A percentile compares a stretch with the other conserved stretches of the same genome.
These are phyloP conservation scores for Torrubiella hemipterigena DNA, from an alignment of 2,329 filamentous ascomycete species.

Conservation along the genomic window DNA sequence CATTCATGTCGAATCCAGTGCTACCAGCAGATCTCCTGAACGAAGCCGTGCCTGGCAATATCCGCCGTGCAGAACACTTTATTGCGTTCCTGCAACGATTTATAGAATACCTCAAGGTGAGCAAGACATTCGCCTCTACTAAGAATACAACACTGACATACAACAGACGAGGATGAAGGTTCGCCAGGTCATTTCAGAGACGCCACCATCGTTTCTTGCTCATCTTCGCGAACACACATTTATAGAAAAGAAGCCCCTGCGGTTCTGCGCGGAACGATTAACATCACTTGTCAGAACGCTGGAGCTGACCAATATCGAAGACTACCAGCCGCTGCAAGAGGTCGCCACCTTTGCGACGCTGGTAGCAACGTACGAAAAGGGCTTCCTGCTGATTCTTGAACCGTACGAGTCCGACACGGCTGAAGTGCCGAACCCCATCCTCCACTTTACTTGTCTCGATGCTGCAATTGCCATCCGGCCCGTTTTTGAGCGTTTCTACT, in stretches of 20 bases:
- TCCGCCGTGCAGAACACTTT: conserved; percentile 90
- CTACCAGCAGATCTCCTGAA: conserved; percentile 88
- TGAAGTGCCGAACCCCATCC: conserved; percentile 89
- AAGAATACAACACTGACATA: neutral
- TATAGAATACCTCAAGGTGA: conserved; percentile 83
- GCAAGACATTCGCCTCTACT: neutral
- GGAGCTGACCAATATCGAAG: conserved; percentile 94
- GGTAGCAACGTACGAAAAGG: conserved; percentile 92
- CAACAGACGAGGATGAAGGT: conserved; percentile 92
- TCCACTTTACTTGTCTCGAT: conserved; percentile 94
- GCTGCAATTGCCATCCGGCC: conserved; percentile 97
- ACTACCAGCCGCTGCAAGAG: conserved; percentile 93
- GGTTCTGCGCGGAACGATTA: conserved; percentile 88
- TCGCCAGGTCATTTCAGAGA: conserved; percentile 92
- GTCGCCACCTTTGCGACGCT: conserved; percentile 95
- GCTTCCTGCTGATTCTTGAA: conserved; percentile 91
- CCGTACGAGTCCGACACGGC: conserved; percentile 93
- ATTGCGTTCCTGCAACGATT: conserved; percentile 90
- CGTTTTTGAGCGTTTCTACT: conserved; percentile 94
- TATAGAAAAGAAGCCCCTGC: conserved; percentile 88
- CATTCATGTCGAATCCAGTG: conserved; percentile 94
- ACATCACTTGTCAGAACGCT: conserved; percentile 91
- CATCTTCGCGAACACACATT: conserved; percentile 94
- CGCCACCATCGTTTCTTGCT: conserved; percentile 81
- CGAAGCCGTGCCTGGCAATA: conserved; percentile 94